phyloP scores from a whole-genome alignment of 2,329 filamentous ascomycete genomes.

The Colletotrichum falcatum region DNA sequence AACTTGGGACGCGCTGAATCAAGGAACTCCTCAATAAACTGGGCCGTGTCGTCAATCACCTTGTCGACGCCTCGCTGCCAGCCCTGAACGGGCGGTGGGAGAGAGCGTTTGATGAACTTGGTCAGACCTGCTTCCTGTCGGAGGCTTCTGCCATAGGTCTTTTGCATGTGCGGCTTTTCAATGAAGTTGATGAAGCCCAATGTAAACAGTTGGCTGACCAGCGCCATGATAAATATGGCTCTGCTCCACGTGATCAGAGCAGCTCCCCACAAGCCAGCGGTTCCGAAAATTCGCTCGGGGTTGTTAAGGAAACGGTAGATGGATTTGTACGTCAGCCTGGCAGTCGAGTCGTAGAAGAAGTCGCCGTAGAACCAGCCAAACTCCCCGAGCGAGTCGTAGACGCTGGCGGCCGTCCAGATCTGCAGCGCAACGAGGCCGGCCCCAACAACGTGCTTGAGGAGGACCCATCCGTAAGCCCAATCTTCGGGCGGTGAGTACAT shows the following conservation, averaged over 20 bases:
- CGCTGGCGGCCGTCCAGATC: constrained; percentile 91
- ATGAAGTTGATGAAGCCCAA: constrained; percentile 92
- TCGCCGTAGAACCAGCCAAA: constrained; percentile 99
- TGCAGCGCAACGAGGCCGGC: constrained; percentile 85
- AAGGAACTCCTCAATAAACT: constrained; percentile 91
- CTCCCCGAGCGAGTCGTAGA: constrained; percentile 95
- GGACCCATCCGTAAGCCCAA: constrained; percentile 87
- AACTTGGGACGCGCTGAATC: constrained; percentile 88
- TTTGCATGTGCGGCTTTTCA: constrained; percentile 97
- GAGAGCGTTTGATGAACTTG: constrained; percentile 87
- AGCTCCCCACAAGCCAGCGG: constrained; percentile 95
- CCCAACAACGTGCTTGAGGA: constrained; percentile 90
- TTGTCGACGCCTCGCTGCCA: constrained; percentile 90
- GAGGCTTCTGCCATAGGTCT: constrained; percentile 88
- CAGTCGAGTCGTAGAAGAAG: constrained; percentile 93
- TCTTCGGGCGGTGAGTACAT: constrained; percentile 90
- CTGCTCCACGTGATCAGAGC: constrained; percentile 93
- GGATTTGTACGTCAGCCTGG: constrained; percentile 92
- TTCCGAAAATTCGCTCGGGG: constrained; percentile 91
- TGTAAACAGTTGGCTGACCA: constrained; percentile 87
- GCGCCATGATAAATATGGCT: constrained; percentile 86
- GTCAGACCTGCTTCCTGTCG: constrained; percentile 90
- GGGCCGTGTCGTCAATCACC: constrained; percentile 85
- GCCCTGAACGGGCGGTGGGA: constrained; percentile 85
- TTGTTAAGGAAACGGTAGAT: constrained; percentile 99